Evolutionary conservation across 805 yeast genomes (phyloP), one percentile per base, ranked within the genome.

Genomic region (Candida boleticola): DNA sequence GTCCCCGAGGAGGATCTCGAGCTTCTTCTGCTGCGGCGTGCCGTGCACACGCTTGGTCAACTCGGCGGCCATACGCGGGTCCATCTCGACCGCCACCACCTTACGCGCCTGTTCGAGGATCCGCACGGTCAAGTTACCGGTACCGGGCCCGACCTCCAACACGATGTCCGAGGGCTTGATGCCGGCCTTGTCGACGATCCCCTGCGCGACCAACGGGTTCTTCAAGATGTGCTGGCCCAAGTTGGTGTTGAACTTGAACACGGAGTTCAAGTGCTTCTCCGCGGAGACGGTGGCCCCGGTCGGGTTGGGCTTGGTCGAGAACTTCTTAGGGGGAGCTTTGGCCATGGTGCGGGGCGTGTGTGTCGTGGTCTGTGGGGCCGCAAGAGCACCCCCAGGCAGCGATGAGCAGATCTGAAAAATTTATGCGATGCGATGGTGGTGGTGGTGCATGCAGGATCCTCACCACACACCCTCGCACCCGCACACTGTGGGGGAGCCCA

Each of bases 11-110:
- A 92, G 68, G 45, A 93, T 89, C 49, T 93, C 98, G 42, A 93
- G 73, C 61, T 89, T 90, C 66, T 88, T 89, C 62, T 89, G 93
- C 42, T 78, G 84, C 1, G 97, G 90, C n/a, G 95, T 92, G 10
- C 97, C 97, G 57, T 89, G 97, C 13, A 93, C 98, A 72, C 99
- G 83, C 63, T 93, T 93, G 9, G 97, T 89, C 55, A 93, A 74
- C 65, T 93, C 99, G 0, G 98, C 98, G 2, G 98, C 99, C 99
- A 93, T 93, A 68, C 97, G 76, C n/a, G 99, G 99, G 68, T 93
- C 99, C 89, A 90, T 90, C 69, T 93, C 99, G 41, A 87, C 93
- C 0, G 98, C 99, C 37, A 88, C 78, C n/a, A 92, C 97, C 54
- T 88, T 89, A 43, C 87, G 76, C 0, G 97, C 98, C 62, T 89